phyloP scores from a whole-genome alignment of 805 yeast species.

The Candida saitoana region DNA sequence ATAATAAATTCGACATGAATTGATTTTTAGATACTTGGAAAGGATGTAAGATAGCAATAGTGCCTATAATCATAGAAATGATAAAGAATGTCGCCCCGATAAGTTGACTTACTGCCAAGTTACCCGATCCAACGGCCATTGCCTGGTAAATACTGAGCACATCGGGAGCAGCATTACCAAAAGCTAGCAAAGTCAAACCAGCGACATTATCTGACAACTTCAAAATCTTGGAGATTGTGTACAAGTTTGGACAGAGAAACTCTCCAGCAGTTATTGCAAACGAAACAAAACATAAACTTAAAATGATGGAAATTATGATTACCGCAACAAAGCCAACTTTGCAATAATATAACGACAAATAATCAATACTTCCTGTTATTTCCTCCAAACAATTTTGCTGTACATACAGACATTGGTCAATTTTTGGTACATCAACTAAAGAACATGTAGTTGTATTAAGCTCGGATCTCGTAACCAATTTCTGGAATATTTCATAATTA shows the following conservation, averaged over 20 bases:
- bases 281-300: constrained; percentile 49
- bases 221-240: constrained; percentile 57
- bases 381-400: constrained; percentile 27
- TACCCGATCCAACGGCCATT: constrained; percentile 62
- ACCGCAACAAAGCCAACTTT: constrained; percentile 12
- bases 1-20: constrained; percentile 58
- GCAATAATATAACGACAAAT: constrained; percentile 34
- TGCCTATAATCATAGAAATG: constrained; percentile 73
- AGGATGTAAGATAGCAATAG: constrained; percentile 67
- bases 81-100: constrained; percentile 87
- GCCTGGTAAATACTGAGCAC: constrained; percentile 82
- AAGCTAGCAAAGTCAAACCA: constrained; percentile 82
- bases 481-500: not conserved
- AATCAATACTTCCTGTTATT: constrained; percentile 34
- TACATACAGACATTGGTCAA: constrained; percentile 38
- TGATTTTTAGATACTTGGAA: constrained; percentile 47
- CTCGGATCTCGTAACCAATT: not conserved
- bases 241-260: constrained; percentile 74
- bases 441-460: not conserved
- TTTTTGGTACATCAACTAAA: constrained; percentile 4
- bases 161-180: constrained; percentile 93
- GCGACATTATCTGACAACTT: constrained; percentile 71
- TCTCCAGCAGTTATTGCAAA: constrained; percentile 82
- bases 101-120: constrained; percentile 86
- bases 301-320: constrained; percentile 15